These are phyloP conservation scores for Erucastrum elatum DNA, from an alignment of 345 rosid species.

Conservation along the genomic window DNA sequence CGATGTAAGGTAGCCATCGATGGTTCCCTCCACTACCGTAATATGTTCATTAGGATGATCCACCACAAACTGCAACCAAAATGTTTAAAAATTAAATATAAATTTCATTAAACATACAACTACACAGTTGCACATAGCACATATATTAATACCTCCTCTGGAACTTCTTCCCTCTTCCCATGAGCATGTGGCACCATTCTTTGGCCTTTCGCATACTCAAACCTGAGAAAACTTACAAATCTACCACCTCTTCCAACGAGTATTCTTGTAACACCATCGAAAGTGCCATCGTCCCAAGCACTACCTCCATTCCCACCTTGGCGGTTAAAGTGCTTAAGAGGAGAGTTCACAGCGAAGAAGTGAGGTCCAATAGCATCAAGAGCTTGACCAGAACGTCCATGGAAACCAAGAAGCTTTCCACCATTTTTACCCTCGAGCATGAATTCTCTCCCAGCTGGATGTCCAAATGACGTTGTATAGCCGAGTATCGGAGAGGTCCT, in stretches of 20 bases:
- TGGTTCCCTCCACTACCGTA: constrained; percentile 32
- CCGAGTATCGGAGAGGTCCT: constrained; percentile 22
- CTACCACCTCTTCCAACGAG: constrained; percentile 9
- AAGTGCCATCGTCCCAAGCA: not conserved
- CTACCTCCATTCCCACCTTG: not conserved
- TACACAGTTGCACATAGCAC: not conserved
- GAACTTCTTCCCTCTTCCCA: constrained; percentile 17
- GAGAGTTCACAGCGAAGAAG: constrained; percentile 2
- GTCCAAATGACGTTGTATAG: not conserved
- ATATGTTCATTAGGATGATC: constrained; percentile 36
- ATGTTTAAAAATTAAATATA: not conserved
- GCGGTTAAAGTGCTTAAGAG: not conserved
- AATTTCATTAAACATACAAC: not conserved
- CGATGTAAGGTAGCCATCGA: constrained; percentile 11
- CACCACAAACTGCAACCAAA: constrained; percentile 20
- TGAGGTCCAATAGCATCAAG: constrained; percentile 33
- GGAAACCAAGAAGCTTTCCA: constrained; percentile 35
- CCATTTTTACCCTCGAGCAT: constrained; percentile 21
- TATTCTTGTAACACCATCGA: not conserved
- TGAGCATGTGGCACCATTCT: constrained; percentile 27
- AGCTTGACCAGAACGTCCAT: constrained; percentile 32
- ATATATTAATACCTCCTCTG: constrained; percentile 20
- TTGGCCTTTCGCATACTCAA: constrained; percentile 35
- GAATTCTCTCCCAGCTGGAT: constrained; percentile 8
- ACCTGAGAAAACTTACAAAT: constrained; percentile 5